phyloP scores from a whole-genome alignment of 495 filamentous ascomycete genomes.

The Penicillium ucsense region DNA sequence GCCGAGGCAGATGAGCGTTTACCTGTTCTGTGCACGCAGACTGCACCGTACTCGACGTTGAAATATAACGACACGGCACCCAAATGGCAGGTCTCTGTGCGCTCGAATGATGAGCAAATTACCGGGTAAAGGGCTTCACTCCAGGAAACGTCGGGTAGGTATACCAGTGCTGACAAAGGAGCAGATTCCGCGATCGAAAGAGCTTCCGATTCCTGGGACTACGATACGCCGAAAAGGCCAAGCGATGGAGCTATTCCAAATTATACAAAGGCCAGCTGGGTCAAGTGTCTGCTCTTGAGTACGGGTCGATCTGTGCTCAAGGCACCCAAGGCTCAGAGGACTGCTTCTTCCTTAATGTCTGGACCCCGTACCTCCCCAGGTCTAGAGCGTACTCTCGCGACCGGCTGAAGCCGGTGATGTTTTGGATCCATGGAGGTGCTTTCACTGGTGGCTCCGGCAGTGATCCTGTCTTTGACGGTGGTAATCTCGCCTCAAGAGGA shows the following conservation, averaged over 20 bases:
- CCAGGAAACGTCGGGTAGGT: too few relatives aligned
- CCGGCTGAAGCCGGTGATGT: slow-evolving; percentile 31
- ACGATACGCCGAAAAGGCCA: slow-evolving; percentile 11
- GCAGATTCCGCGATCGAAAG: slow-evolving; percentile 16
- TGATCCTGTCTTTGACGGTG: slow-evolving; percentile 31
- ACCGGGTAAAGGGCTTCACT: slow-evolving; percentile 7
- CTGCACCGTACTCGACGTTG: slow-evolving; percentile 10
- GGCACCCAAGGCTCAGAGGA: slow-evolving; percentile 16
- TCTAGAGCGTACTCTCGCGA: slow-evolving; percentile 6
- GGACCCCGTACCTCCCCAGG: slow-evolving; percentile 38
- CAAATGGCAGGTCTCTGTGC: slow-evolving; percentile 11
- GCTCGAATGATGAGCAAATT: slow-evolving; percentile 10
- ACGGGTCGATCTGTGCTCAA: slow-evolving; percentile 11
- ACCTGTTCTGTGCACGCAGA: slow-evolving; percentile 14
- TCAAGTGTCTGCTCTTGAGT: slow-evolving; percentile 11
- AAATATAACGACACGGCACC: slow-evolving; percentile 5
- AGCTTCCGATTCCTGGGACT: slow-evolving; percentile 17
- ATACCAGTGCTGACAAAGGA: not conserved
- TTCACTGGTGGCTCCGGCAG: slow-evolving; percentile 31
- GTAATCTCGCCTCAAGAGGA: slow-evolving; percentile 29
- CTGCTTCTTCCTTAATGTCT: slow-evolving; percentile 35
- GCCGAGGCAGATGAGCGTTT: slow-evolving; percentile 2
- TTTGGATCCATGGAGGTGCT: slow-evolving; percentile 41
- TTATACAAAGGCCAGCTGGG: slow-evolving; percentile 6
- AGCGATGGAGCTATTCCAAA: slow-evolving; percentile 15